phyloP scores from a whole-genome alignment of 768 basidiomycete genomes.

The Pleurotus pulmonarius region DNA sequence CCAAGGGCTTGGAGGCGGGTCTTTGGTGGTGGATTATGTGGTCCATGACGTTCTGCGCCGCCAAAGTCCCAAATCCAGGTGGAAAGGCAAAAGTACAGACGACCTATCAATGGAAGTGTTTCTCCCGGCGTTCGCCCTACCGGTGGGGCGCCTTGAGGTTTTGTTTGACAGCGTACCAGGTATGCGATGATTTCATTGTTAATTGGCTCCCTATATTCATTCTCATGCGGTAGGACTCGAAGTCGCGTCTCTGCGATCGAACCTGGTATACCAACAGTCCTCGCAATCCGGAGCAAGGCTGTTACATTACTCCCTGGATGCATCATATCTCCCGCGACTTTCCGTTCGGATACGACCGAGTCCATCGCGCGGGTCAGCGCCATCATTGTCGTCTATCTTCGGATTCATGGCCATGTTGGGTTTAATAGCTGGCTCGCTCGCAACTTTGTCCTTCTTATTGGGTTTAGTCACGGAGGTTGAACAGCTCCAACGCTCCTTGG shows the following conservation, averaged over 20 bases:
- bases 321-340: conserved; percentile 56
- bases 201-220: conserved; percentile 5
- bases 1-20: conserved; percentile 47
- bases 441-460: conserved; percentile 16
- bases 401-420: conserved; percentile 24
- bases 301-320: conserved; percentile 53
- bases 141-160: conserved; percentile 64
- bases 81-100: conserved; percentile 32
- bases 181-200: conserved; percentile 24
- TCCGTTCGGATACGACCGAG: conserved; percentile 21
- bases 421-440: conserved; percentile 21
- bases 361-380: conserved; percentile 9
- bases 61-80: conserved; percentile 19
- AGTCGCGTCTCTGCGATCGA: conserved; percentile 44
- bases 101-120: conserved; percentile 40
- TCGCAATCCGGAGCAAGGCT: conserved; percentile 39
- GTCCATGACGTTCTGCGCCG: conserved; percentile 31
- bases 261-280: conserved; percentile 49
- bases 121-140: conserved; percentile 70
- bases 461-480: conserved; percentile 23
- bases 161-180: conserved; percentile 50
- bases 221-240: conserved; percentile 33
- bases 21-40: conserved; percentile 62
- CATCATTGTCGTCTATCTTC: conserved; percentile 14
- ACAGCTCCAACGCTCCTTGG: conserved; percentile 21